These are phyloP conservation scores for Rusavskia elegans DNA, from an alignment of 495 filamentous ascomycete genomes.

Conservation along the genomic window DNA sequence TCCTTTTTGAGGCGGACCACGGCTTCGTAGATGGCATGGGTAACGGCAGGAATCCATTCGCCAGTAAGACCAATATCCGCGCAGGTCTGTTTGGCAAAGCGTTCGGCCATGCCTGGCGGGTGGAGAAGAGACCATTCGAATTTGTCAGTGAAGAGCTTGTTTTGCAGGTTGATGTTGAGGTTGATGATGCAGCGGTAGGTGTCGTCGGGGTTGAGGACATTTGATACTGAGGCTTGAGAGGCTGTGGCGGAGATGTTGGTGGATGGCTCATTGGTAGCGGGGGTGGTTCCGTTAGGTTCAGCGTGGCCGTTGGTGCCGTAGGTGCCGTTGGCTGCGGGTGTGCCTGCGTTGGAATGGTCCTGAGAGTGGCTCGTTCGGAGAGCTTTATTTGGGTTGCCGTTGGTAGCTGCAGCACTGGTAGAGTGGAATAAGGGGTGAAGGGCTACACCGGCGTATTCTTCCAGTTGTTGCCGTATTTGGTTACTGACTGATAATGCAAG, in stretches of 20 bases:
- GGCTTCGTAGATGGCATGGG: constrained; percentile 94
- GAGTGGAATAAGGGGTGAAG: constrained; percentile 80
- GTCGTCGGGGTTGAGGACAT: constrained; percentile 59
- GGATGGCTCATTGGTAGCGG: constrained; percentile 23
- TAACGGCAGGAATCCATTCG: constrained; percentile 88
- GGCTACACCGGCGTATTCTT: constrained; percentile 91
- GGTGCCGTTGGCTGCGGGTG: constrained; percentile 30
- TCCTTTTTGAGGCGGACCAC: constrained; percentile 90
- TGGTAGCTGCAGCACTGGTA: constrained; percentile 26
- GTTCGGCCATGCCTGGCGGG: constrained; percentile 77
- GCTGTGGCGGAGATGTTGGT: constrained; percentile 30
- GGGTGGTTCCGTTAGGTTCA: constrained; percentile 23
- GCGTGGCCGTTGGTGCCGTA: constrained; percentile 26
- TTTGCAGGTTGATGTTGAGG: constrained; percentile 83
- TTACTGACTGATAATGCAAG: constrained; percentile 69
- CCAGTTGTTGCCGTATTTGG: constrained; percentile 85
- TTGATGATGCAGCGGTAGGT: constrained; percentile 82
- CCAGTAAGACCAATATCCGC: constrained; percentile 76
- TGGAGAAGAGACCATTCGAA: constrained; percentile 97
- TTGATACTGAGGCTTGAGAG: constrained; percentile 2
- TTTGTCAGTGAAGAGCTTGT: constrained; percentile 86
- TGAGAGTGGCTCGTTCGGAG: constrained; percentile 24
- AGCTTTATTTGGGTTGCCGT: constrained; percentile 25
- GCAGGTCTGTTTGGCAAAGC: constrained; percentile 82
- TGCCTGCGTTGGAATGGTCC: constrained; percentile 34